Percentiles rank a stretch among this genome's conserved stretches.
Conservation (phyloP, 352 stramenopile genomes). For the Phytophthora pinifolia region DNA sequence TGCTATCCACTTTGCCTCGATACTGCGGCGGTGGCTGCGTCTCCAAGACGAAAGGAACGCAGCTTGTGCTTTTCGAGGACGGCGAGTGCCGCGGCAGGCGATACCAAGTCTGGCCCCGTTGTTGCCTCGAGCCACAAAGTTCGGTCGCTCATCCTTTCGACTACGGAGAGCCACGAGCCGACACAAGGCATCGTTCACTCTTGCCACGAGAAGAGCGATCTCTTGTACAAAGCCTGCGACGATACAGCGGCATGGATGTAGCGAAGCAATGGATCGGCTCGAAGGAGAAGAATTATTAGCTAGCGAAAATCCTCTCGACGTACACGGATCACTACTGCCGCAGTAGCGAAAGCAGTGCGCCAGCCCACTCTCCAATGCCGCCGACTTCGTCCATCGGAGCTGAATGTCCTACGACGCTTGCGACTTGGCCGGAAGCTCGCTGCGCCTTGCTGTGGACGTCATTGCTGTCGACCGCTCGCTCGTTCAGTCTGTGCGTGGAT, state of each 20-base stretch:
- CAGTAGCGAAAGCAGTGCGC: conserved; percentile 14
- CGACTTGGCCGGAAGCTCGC: neutral
- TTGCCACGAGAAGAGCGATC: conserved; percentile 22
- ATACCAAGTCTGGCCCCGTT: neutral
- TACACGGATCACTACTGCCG: neutral
- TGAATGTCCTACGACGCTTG: neutral
- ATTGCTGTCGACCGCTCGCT: neutral
- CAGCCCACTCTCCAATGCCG: conserved; percentile 2
- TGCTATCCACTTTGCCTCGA: neutral
- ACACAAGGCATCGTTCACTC: conserved; percentile 16
- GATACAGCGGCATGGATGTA: conserved; percentile 12
- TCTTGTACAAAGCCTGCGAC: conserved; percentile 23
- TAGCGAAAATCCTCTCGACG: too few relatives aligned
- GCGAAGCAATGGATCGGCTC: too few relatives aligned
- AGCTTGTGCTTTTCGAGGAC: too few relatives aligned
- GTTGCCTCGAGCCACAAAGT: conserved; percentile 17
- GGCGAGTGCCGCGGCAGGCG: neutral
- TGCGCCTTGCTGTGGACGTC: conserved; percentile 3
- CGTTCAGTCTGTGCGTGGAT: neutral
- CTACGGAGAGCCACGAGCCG: neutral
- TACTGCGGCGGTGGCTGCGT: too few relatives aligned
- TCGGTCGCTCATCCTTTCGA: conserved; percentile 25
- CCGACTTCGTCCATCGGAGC: conserved; percentile 7
- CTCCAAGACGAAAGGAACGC: too few relatives aligned
- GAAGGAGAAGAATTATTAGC: too few relatives aligned